Base-by-base conservation (phyloP, 805 yeast genomes). In the Schwanniomyces polymorphus region DNA sequence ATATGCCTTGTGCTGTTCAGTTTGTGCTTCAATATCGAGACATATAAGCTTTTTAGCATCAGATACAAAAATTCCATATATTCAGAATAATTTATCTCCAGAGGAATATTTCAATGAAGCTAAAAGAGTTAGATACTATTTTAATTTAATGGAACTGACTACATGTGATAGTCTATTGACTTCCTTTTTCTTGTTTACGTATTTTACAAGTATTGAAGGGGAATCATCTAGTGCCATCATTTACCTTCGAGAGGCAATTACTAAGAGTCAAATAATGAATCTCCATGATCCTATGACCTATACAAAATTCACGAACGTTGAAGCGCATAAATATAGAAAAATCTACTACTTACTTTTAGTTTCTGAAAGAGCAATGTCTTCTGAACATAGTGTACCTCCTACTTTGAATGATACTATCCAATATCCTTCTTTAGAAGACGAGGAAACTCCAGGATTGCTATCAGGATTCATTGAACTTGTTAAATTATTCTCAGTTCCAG, bases 281-380 rank as follows among this genome's bases (percentile, higher is more conserved):
- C 51, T 70, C 23, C 74, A 70, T 45, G 66, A 61, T 38, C 59
- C 63, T 18, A 45, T 55, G 18, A 58, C 65, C 6, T 69, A 67
- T 50, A 35, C 33, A 28, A 11, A 11, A 11, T 11, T 11, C 14
- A 11, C 33, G 14, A 11, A 65, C 0, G 70, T 71, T 5, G 75
- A 70, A 44, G 59, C 57, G 7, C 76, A 71, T 49, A 49, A 69
- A 11, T 59, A 68, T 51, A 55, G 65, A 17, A 71, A 71, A 43
- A 66, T 70, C 6, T 71, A 65, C 52, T 71, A 68, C 50, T 55
- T 65, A 45, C 57, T 71, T 12, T 52, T 70, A 47, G 68, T 71
- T 12, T 68, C 74, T 3, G 76, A 71, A 51, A 49, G 76, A 29
- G 70, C 59, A 51, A 66, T 62, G 61, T 66, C 74, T 45, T 67